Evolutionary conservation across 257 asterid genomes (phyloP).

Genomic region (Salvia miltiorrhiza): DNA sequence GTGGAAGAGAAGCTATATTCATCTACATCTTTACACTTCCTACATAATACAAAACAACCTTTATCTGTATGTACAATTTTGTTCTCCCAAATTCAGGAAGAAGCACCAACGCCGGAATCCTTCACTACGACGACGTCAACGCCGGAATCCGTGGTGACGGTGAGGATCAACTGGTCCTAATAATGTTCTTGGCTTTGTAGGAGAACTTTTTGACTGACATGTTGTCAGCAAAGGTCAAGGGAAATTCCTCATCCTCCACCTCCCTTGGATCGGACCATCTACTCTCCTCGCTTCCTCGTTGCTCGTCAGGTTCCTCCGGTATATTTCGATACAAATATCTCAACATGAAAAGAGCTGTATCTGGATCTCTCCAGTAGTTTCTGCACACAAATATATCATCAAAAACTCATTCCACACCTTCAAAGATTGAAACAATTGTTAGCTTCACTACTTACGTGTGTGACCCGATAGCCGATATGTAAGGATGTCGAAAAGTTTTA

Average conservation of each 20-base stretch:
- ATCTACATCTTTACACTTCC: not conserved
- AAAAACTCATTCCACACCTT: not conserved
- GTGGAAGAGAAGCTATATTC: not conserved
- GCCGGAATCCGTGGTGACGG: not conserved
- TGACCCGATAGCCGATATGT: constrained; percentile 79
- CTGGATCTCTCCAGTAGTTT: constrained; percentile 92
- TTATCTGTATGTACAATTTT: not conserved
- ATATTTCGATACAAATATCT: constrained; percentile 80
- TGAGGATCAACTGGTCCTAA: constrained; percentile 24
- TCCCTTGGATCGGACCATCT: constrained; percentile 63
- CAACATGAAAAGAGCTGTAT: constrained; percentile 90
- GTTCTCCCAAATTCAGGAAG: not conserved
- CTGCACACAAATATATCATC: constrained; percentile 34
- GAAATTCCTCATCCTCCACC: constrained; percentile 61
- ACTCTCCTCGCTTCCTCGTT: constrained; percentile 29
- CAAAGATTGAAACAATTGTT: not conserved
- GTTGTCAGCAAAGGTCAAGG: constrained; percentile 78
- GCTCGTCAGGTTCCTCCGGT: constrained; percentile 51
- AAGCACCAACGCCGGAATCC: not conserved
- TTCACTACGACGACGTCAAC: not conserved
- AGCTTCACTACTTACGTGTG: constrained; percentile 77
- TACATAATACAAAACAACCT: not conserved
- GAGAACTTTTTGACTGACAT: constrained; percentile 51
- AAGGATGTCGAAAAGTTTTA: constrained; percentile 94
- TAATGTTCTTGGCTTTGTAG: constrained; percentile 40